Evolutionary conservation across 2,329 filamentous ascomycete species (phyloP).

Genomic region (Beauveria rudraprayagi): DNA sequence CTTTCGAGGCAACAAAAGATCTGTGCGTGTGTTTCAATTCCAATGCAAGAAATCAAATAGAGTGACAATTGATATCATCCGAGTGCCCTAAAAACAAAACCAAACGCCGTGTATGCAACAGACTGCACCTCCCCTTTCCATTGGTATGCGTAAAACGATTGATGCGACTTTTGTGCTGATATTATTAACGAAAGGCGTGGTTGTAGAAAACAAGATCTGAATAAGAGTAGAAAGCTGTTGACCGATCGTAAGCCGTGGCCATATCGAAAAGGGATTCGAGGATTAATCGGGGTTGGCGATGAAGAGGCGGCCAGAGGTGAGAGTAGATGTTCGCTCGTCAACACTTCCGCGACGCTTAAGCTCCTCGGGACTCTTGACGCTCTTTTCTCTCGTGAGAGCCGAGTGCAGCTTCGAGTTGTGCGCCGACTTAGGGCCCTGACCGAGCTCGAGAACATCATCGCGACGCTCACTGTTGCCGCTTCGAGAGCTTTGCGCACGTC

Average conservation of each 20-base stretch:
- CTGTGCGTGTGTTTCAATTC: background rate
- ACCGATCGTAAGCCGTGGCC: background rate
- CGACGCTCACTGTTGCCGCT: constrained; percentile 54
- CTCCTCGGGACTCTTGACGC: constrained; percentile 60
- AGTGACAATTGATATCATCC: background rate
- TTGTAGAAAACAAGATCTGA: background rate
- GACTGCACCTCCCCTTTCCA: background rate
- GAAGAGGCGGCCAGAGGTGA: constrained; percentile 65
- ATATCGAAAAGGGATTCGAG: background rate
- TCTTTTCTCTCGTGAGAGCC: constrained; percentile 55
- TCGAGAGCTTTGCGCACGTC: constrained; percentile 40
- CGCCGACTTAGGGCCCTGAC: constrained; percentile 41
- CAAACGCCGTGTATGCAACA: constrained; percentile 9
- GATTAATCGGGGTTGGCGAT: constrained; percentile 77
- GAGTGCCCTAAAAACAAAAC: background rate
- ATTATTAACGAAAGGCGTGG: constrained; percentile 6
- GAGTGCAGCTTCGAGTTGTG: constrained; percentile 52
- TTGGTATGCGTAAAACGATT: constrained; percentile 9
- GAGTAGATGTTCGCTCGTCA: constrained; percentile 71
- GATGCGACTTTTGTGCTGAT: constrained; percentile 2
- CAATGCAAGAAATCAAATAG: background rate
- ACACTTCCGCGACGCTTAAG: constrained; percentile 71
- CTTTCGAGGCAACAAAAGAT: background rate
- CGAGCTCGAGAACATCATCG: constrained; percentile 52
- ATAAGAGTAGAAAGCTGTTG: background rate